Evolutionary conservation across 139 green algal genomes (phyloP), one percentile per base, ranked within the genome.

Genomic region (Trebouxia sp.): DNA sequence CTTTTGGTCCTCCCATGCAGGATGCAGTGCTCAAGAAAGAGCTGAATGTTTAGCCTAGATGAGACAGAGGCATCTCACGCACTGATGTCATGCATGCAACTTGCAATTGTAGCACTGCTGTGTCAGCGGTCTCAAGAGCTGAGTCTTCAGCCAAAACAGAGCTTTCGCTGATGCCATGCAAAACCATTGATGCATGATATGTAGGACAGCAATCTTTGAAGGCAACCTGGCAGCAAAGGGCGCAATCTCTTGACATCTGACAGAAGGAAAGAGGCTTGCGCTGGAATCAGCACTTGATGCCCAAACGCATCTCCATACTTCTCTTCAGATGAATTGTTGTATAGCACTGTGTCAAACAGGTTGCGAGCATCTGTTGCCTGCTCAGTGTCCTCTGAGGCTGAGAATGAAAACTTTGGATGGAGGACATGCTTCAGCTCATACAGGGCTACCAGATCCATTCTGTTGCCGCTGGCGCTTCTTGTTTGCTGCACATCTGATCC

Each of bases 231-330:
- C 1, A 90, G 38, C 37, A 93, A 78, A 28, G 86, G 82, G 11
- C 79, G 45, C 51, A 90, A 76, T 26, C 35, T 69, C 11, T 75
- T 84, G 9, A 88, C 39, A 38, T 92, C 87, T 17, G 84, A 87
- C 75, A 93, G 84, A 26, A 90, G 84, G 82, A 93, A 91, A 38
- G 62, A 15, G 47, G 30, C 79, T 22, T 51, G 45, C 3, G 83
- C 56, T 11, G 90, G 90, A 42, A 91, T 76, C 39, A 93, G 39
- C 30, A 92, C 82, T 5, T 14, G 65, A 9, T 70, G 58, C 24
- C 79, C 84, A 37, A 53, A 42, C 0, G 76, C 88, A 42, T 81
- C 14, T 24, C 11, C 53, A 48, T 55, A 1, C 17, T 20, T 9
- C n/a, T 79, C 42, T 42, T 45, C 6, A 17, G 30, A 39, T n/a